Conservation (phyloP, 1,284 basidiomycete genomes). For the Cutaneotrichosporon sp. region DNA sequence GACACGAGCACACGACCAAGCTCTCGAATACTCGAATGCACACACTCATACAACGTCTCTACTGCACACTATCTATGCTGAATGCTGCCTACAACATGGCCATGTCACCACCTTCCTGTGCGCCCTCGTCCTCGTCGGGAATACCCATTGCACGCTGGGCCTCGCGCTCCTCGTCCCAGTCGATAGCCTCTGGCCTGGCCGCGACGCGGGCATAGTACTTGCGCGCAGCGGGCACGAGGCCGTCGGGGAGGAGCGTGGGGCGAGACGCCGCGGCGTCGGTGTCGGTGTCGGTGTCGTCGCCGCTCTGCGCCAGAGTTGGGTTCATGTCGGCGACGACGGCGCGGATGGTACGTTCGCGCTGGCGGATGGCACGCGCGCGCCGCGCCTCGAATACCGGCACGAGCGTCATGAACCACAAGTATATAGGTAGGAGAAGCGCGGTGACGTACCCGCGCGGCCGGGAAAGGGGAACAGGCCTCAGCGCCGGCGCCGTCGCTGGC, state of each 20-base stretch:
- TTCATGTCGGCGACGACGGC: constrained; percentile 26
- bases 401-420: constrained; percentile 41
- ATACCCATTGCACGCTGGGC: constrained; percentile 39
- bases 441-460: constrained; percentile 20
- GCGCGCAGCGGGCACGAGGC: constrained; percentile 25
- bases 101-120: background rate
- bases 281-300: background rate
- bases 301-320: background rate
- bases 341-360: constrained; percentile 37
- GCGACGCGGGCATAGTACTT: constrained; percentile 36
- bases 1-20: too few species aligned
- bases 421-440: constrained; percentile 34
- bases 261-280: background rate
- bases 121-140: constrained; percentile 29
- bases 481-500: background rate
- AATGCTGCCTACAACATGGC: constrained; percentile 6
- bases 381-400: constrained; percentile 37
- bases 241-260: constrained; percentile 20
- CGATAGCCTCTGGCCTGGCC: constrained; percentile 34
- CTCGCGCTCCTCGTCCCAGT: constrained; percentile 47
- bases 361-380: constrained; percentile 32
- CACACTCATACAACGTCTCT: too few species aligned
- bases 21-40: too few species aligned
- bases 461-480: constrained; percentile 5
- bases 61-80: background rate